Evolutionary conservation across 805 yeast genomes (phyloP), one percentile per base, ranked within the genome.

Genomic region (Starmerella bombicola): DNA sequence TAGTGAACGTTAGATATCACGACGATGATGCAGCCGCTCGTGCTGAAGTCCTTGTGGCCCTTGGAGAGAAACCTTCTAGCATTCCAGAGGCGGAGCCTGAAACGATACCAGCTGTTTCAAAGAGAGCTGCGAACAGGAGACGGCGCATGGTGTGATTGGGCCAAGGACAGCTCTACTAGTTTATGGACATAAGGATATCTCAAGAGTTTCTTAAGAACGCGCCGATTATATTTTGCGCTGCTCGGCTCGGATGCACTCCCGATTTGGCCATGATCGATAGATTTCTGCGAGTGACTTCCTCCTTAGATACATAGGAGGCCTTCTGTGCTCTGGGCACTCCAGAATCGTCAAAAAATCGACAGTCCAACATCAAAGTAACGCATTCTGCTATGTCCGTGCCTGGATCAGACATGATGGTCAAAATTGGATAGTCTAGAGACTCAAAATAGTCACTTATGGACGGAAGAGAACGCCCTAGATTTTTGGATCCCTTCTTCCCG

Each of bases 221-320:
- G 15, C 55, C 55, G 0, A 52, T 35, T 1, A 46, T 39, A 31
- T 78, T 85, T 30, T 82, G 61, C 0, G 93, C 79, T 9, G 82
- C 76, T 37, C 95, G 64, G 41, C 85, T 76, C 0, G 94, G 93
- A 45, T 82, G 80, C 4, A 71, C 72, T 30, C 68, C 71, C n/a
- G 70, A 55, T 6, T 61, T 56, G 3, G 67, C 59, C 15, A 70
- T 63, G 3, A 83, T 51, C 34, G 56, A 56, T 2, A 74, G 69
- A 23, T 83, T 59, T 40, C 79, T 76, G 42, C 67, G 67, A 41
- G 74, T 69, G 4, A 80, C 68, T 7, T 64, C 56, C 21, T 67
- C 73, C 53, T 80, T 80, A 20, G 69, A 64, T 0, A 63, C 48
- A n/a, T 40, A 46, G 12, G 10, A 9, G 8, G 23, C 32, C 24